Evolutionary conservation across 306 rosid species (phyloP).

Genomic region (Citrullus mucosospermus): DNA sequence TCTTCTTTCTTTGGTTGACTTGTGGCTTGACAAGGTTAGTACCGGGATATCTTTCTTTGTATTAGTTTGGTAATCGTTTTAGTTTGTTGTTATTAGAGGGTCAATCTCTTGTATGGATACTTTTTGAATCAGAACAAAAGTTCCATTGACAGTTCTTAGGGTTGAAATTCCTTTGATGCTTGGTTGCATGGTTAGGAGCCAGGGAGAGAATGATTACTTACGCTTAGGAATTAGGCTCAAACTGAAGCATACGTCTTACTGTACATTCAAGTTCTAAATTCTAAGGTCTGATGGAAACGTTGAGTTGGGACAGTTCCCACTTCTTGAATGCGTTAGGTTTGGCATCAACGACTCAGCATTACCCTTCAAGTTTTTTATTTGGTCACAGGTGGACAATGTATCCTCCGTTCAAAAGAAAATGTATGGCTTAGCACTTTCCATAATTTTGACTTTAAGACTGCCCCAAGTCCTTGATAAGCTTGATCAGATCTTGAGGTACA

Average conservation of each 20-base stretch:
- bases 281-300: background rate
- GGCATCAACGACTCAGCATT: constrained; percentile 5
- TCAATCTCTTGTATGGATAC: background rate
- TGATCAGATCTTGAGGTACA: constrained; percentile 86
- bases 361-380: background rate
- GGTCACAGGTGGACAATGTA: constrained; percentile 72
- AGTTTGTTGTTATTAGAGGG: background rate
- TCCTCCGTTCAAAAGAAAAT: constrained; percentile 77
- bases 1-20: constrained; percentile 76
- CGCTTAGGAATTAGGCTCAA: background rate
- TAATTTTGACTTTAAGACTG: constrained; percentile 70
- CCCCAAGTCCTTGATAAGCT: constrained; percentile 90
- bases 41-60: background rate
- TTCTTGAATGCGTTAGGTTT: constrained; percentile 3
- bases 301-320: background rate
- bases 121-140: background rate
- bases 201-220: background rate
- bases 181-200: background rate
- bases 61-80: background rate
- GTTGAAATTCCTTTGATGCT: background rate
- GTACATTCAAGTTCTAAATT: background rate
- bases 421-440: constrained; percentile 83
- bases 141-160: background rate
- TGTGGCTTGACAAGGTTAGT: constrained; percentile 97
- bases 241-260: background rate